phyloP scores from a whole-genome alignment of 108 stramenopile species.

The Fistulifera solaris region DNA sequence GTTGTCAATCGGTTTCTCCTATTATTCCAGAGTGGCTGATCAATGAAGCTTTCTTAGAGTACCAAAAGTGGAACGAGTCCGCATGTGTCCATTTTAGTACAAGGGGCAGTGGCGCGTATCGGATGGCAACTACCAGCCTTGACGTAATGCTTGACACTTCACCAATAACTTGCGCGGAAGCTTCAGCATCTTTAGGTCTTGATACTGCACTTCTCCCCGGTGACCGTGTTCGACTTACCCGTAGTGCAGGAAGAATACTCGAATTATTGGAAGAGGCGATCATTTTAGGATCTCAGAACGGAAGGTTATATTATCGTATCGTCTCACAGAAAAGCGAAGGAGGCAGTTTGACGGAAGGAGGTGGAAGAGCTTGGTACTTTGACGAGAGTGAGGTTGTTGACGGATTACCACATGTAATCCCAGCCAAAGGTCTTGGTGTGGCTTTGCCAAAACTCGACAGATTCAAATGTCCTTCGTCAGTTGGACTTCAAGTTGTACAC shows the following conservation, averaged over 20 bases:
- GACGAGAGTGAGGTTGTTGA: conserved; percentile 84
- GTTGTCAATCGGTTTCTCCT: conserved; percentile 4
- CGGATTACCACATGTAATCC: conserved; percentile 52
- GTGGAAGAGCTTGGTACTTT: conserved; percentile 73
- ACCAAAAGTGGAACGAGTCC: conserved; percentile 47
- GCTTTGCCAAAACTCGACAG: conserved; percentile 45
- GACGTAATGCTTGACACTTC: conserved; percentile 75
- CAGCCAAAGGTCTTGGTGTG: conserved; percentile 34
- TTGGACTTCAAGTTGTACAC: conserved; percentile 66
- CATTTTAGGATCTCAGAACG: conserved; percentile 77
- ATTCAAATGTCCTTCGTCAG: conserved; percentile 44
- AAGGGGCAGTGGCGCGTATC: conserved; percentile 58
- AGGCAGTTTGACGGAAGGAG: conserved; percentile 75
- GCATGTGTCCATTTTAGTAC: conserved; percentile 33
- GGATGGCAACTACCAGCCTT: conserved; percentile 40
- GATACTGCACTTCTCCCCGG: conserved; percentile 64
- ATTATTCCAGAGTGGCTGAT: conserved; percentile 59
- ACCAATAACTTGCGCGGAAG: conserved; percentile 65
- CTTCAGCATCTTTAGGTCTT: conserved; percentile 74
- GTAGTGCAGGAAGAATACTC: conserved; percentile 72
- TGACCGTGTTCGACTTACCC: conserved; percentile 71
- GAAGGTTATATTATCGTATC: conserved; percentile 74
- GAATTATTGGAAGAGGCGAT: conserved; percentile 87
- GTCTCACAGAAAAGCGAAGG: conserved; percentile 86
- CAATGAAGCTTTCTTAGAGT: conserved; percentile 58